Base-by-base conservation (phyloP, 2,329 filamentous ascomycete genomes). In the Penicillium fuscoglaucum region DNA sequence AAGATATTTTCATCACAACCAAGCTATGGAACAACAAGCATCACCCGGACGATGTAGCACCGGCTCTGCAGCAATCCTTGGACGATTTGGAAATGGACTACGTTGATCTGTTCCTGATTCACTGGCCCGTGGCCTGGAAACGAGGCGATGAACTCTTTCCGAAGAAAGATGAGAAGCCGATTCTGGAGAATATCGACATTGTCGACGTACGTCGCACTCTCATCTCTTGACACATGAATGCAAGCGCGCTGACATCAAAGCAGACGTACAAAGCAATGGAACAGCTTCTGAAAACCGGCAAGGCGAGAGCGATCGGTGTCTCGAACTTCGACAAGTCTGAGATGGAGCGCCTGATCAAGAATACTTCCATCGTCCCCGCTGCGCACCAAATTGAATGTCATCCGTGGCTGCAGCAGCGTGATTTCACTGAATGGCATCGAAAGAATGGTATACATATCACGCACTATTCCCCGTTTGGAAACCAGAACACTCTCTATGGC, bases 21-120 rank as follows among this genome's bases (percentile, higher is more conserved):
- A 90, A 89, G 72, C 76, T 89, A 37, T 88, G 85, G 85, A 87
- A 87, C 75, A 86, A 85, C 72, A 80, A 76, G 66, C 84, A 87
- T 68, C 79, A 83, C 61, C 82, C 82, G 0, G 81, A 87, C 66
- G 84, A 87, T 66, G 88, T 90, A 17, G 78, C 83, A 59, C 76
- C 82, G 62, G 87, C 86, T 61, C 82, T 86, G 48, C 79, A 83
- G 61, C 80, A 83, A 41, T 86, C 86, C 43, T 78, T 89, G 52
- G 81, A 86, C 69, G 82, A 86, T 67, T 81, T 89, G 66, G 82
- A 80, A 13, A 76, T 87, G 40, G 86, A 87, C 58, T 90, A 90
- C 70, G 78, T 90, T 57, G 87, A 90, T 70, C 78, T 90, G 12
- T 89, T 84, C 72, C 79, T 90, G 58, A 89, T 91, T 70, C 87